A percentile compares a stretch with the other conserved stretches of the same genome.
These are phyloP conservation scores for Iberis pinnata DNA, from an alignment of 345 rosid genomes.

Conservation along the genomic window DNA sequence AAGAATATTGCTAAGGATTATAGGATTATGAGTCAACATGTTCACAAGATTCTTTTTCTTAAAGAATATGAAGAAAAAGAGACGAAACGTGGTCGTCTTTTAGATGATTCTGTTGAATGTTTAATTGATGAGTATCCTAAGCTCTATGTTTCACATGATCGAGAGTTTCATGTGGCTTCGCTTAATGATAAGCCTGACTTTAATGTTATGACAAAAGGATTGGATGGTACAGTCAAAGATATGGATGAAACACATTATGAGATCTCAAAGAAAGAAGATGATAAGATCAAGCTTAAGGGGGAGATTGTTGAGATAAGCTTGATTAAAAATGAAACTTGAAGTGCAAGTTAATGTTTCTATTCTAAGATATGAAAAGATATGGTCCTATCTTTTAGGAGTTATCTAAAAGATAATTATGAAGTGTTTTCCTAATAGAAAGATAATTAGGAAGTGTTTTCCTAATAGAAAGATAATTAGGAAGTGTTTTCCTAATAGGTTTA, in stretches of 20 bases:
- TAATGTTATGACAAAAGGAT: slow-evolving; percentile 98
- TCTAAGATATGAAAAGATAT: no score
- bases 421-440: no score
- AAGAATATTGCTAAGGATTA: slow-evolving; percentile 86
- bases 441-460: no score
- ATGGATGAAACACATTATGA: slow-evolving; percentile 90
- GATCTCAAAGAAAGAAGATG: slow-evolving; percentile 98
- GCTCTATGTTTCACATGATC: slow-evolving; percentile 74
- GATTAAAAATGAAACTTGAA: no score
- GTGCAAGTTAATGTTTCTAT: no score
- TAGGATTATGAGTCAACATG: slow-evolving; percentile 94
- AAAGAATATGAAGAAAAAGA: slow-evolving; percentile 88
- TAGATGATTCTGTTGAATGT: slow-evolving; percentile 82
- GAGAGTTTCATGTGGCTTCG: slow-evolving; percentile 94
- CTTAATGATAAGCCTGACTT: slow-evolving; percentile 89
- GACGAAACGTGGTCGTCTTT: slow-evolving; percentile 72
- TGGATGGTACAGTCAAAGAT: slow-evolving; percentile 93
- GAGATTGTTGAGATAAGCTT: no score
- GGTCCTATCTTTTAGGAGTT: no score
- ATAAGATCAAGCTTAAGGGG: no score
- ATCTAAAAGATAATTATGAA: no score
- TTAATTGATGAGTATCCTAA: slow-evolving; percentile 86
- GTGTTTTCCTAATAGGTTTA: no score
- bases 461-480: no score
- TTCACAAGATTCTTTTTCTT: slow-evolving; percentile 91